Percentiles rank a stretch among this genome's conserved stretches.
These are phyloP conservation scores for Miscanthus lutarioriparius DNA, from an alignment of 176 grass and related monocot species.

Conservation along the genomic window DNA sequence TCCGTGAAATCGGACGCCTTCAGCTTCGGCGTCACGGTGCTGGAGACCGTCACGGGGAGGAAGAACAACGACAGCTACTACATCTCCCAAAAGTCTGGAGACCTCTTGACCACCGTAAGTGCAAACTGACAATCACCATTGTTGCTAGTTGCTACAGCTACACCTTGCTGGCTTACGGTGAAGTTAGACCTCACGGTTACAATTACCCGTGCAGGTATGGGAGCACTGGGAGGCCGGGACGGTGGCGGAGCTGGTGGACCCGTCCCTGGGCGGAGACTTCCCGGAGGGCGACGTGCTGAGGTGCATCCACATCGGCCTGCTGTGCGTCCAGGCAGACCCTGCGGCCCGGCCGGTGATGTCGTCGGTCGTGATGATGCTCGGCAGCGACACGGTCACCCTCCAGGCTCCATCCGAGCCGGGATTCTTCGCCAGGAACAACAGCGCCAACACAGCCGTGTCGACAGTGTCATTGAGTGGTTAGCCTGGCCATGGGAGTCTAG, in stretches of 20 bases:
- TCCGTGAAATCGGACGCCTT: conserved; percentile 60
- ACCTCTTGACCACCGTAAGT: conserved; percentile 42
- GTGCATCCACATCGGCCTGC: conserved; percentile 38
- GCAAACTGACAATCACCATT: no score
- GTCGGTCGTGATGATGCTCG: conserved; percentile 40
- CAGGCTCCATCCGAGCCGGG: conserved; percentile 23
- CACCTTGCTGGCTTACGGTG: no score
- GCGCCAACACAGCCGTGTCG: background rate
- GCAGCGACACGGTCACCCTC: conserved; percentile 32
- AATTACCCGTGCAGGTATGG: no score
- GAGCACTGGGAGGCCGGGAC: no score
- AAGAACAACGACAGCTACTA: conserved; percentile 30
- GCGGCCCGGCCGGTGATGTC: conserved; percentile 39
- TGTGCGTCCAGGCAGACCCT: conserved; percentile 45
- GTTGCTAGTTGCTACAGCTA: no score
- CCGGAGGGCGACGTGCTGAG: conserved; percentile 18
- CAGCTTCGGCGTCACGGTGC: conserved; percentile 56
- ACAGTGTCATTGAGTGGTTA: background rate
- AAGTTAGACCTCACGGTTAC: no score
- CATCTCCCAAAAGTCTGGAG: no score
- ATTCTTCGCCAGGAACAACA: background rate
- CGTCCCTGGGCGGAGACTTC: no score
- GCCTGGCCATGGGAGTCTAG: no score
- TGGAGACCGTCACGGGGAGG: conserved; percentile 58
- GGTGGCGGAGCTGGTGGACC: no score